These are phyloP conservation scores for Sphagnum magellanicum DNA, from an alignment of 228 moss, liverwort and hornwort genomes.

Conservation along the genomic window DNA sequence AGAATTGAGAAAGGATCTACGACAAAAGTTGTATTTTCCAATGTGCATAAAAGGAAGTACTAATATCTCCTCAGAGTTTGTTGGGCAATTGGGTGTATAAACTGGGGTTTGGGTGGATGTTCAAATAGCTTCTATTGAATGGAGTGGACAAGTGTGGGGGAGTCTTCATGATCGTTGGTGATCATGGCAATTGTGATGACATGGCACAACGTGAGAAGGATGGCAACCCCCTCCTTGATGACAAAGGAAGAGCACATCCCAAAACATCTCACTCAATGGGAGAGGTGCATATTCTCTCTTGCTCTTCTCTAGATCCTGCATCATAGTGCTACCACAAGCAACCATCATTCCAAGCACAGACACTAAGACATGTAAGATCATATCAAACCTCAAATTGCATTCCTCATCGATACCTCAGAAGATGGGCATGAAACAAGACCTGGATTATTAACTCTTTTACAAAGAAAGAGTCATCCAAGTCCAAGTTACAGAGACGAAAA, in stretches of 20 bases:
- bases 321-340: not conserved
- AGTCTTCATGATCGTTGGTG: constrained; percentile 70
- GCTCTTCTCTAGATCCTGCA: not conserved
- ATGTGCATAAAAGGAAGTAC: too few species aligned
- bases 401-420: too few species aligned
- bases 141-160: constrained; percentile 56
- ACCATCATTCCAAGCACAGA: not conserved
- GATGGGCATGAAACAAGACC: too few species aligned
- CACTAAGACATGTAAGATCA: not conserved
- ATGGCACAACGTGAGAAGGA: constrained; percentile 84
- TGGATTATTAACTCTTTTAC: too few species aligned
- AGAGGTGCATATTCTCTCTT: constrained; percentile 30
- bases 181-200: constrained; percentile 82
- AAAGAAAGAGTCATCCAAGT: too few species aligned
- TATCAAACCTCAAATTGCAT: not conserved
- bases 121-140: constrained; percentile 51
- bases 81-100: too few species aligned
- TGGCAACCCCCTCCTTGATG: constrained; percentile 57
- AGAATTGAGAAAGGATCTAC: too few species aligned
- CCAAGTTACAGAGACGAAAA: too few species aligned
- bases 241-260: constrained; percentile 50
- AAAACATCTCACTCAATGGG: constrained; percentile 79
- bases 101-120: not conserved
- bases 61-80: too few species aligned
- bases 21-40: too few species aligned